Evolutionary conservation across 2,329 filamentous ascomycete genomes (phyloP).

Genomic region (Plectosphaerella cucumerina): DNA sequence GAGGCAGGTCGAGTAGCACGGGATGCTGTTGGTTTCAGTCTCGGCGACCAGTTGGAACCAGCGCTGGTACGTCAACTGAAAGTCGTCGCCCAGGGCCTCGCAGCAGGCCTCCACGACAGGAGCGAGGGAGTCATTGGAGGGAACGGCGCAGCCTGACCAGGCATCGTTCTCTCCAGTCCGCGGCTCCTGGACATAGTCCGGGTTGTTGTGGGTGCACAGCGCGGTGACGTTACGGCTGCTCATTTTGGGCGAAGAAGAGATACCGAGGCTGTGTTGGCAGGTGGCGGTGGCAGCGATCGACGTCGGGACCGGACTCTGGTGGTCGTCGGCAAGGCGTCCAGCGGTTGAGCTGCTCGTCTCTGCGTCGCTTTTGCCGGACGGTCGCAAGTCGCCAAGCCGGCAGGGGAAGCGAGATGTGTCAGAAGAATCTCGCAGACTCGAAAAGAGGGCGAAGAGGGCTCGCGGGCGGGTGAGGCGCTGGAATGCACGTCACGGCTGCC

Average conservation of each 20-base stretch:
- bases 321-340: too few relatives aligned
- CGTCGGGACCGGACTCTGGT: too few relatives aligned
- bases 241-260: background rate
- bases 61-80: background rate
- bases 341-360: too few relatives aligned
- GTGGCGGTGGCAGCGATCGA: too few relatives aligned
- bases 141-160: constrained; percentile 2
- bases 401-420: too few relatives aligned
- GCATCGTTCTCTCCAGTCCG: background rate
- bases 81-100: constrained; percentile 1
- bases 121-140: background rate
- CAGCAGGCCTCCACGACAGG: background rate
- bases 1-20: constrained; percentile 1
- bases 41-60: constrained; percentile 2
- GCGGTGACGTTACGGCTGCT: background rate
- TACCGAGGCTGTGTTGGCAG: too few relatives aligned
- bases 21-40: background rate
- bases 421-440: too few relatives aligned
- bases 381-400: too few relatives aligned
- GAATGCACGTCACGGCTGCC: too few relatives aligned
- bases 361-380: too few relatives aligned
- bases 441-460: too few relatives aligned
- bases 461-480: too few relatives aligned
- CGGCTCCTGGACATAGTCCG: background rate
- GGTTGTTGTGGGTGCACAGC: background rate